Evolutionary conservation across 208 protist species (phyloP).

Genomic region (Blastocrithidia nonstop): DNA sequence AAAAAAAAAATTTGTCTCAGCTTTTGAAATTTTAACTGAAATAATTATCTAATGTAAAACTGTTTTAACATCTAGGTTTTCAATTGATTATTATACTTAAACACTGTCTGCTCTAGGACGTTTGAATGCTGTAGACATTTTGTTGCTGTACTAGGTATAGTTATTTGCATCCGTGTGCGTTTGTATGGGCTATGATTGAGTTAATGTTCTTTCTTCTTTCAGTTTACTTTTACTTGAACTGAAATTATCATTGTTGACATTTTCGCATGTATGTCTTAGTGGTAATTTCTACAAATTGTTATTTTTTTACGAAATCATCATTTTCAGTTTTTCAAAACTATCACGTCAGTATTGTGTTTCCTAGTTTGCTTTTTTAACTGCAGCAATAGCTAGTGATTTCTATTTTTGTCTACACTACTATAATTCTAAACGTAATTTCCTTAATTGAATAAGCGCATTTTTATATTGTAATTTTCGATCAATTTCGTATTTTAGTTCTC

Average conservation of each 20-base stretch:
- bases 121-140: too few relatives aligned
- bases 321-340: constrained; percentile 62
- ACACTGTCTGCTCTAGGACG: too few relatives aligned
- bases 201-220: not conserved
- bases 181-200: not conserved
- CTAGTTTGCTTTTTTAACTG: constrained; percentile 48
- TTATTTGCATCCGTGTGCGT: not conserved
- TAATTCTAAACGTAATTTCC: constrained; percentile 35
- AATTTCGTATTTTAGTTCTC: constrained; percentile 46
- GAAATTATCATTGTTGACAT: not conserved
- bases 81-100: too few relatives aligned
- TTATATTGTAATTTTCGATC: constrained; percentile 70
- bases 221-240: not conserved
- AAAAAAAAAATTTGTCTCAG: too few relatives aligned
- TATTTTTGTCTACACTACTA: constrained; percentile 38
- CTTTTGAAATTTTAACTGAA: too few relatives aligned
- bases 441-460: constrained; percentile 36
- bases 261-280: not conserved
- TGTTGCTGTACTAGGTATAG: too few relatives aligned
- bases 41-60: too few relatives aligned
- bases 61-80: too few relatives aligned
- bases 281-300: not conserved
- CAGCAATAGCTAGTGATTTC: constrained; percentile 26
- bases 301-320: not conserved
- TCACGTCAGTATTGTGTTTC: constrained; percentile 62